Evolutionary conservation across 805 yeast genomes (phyloP), one percentile per base, ranked within the genome.

Genomic region (Spathaspora arborariae): DNA sequence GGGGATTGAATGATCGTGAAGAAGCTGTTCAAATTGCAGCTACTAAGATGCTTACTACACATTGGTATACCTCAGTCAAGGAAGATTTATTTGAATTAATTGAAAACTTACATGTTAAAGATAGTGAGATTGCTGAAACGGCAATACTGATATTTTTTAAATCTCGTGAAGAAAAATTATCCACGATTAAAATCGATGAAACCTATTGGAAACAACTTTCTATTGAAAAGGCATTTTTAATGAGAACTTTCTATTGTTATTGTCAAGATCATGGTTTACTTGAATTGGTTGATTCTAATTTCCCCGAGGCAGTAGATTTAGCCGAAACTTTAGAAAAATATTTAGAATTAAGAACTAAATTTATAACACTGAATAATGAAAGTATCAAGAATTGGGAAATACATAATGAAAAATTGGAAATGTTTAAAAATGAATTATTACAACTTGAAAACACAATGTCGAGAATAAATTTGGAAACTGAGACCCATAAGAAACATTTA

Each of bases 1-100:
- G 96, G 89, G 98, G 99, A 2, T 72, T 92, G 43, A 81, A 80
- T 51, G 99, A 92, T 64, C 79, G 97, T 53, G 97, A 91, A 52
- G 80, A 75, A 4, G 54, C 72, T 5, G 97, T 94, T 1, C 70
- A 80, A 52, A 70, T 69, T 21, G 92, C 96, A 0, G 89, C 96
- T 4, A 65, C 75, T 1, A 78, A 79, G 51, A 76, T 90, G 81
- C 72, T 94, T 39, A 75, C 87, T 2, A 67, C 70, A 21, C 76
- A 76, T 39, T 94, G 98, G 98, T 74, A 86, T 43, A 78, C 78
- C 20, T 70, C 77, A 4, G 77, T 84, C 16, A 75, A 84, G 51
- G 83, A 84, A 51, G 91, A 89, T 62, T 68, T 92, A 13, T 66
- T 84, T 42, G 88, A 81, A 48, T 73, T 92, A 33, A 65, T 92